Base-by-base conservation (phyloP, 2,329 filamentous ascomycete genomes). In the Ambrosiella beaveri region DNA sequence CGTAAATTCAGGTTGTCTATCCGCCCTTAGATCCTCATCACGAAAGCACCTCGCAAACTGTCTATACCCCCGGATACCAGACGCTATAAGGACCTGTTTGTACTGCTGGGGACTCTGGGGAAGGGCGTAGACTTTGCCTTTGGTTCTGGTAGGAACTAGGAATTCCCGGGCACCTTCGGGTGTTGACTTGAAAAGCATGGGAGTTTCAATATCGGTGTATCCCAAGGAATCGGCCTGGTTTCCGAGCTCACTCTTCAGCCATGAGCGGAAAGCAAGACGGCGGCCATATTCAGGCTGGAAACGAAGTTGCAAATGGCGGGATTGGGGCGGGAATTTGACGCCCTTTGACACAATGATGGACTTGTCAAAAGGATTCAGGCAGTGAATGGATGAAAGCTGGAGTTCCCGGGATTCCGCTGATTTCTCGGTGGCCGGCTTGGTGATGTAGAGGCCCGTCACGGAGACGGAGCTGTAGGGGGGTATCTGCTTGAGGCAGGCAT, bases 61-160 rank as follows among this genome's bases (percentile, higher is more conserved):
- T 69, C 85, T 94, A 68, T 98, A 98, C 45, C 78, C 80, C 0
- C 76, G 72, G 9, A 96, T 78, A 0, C 91, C 91, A 61, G 86
- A 86, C 0, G 89, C 87, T 89, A 98, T 97, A 47, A 98, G 77
- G 1, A 96, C 87, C 71, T 98, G 93, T 71, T 98, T 98, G 68
- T 97, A 98, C 69, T 98, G 93, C 68, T 98, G 93, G 0, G 93
- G 93, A 63, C 91, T 97, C 68, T 98, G 94, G 0, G 90, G 90
- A 17, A 98, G 74, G 7, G 93, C 93, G 69, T 97, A 98, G 2
- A 88, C 89, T 61, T 82, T 73, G 0, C 88, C 88, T 1, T 75
- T 76, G 40, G 77, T 79, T 36, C 93, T 77, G 0, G 90, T 95
- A 0, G 93, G 93, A 3, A 98, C 91, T 5, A 98, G 70, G 62